Conservation (phyloP, 306 rosid genomes). For the Luffa acutangula region DNA sequence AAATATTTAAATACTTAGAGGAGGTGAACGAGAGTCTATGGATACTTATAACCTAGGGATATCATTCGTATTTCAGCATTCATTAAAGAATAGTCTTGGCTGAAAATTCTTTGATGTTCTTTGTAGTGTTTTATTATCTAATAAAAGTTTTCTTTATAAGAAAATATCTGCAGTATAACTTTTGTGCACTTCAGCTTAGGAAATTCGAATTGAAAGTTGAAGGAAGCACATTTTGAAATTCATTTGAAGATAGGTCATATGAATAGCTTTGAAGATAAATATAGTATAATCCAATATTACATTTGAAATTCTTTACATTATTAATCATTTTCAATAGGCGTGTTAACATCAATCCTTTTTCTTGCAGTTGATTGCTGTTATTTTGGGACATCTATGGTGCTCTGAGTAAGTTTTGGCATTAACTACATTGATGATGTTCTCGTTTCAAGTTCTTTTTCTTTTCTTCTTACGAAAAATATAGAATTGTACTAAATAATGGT, state of each 20-base stretch:
- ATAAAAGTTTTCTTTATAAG: background rate
- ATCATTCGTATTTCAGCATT: background rate
- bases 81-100: background rate
- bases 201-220: background rate
- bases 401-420: slow-evolving; percentile 58
- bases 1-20: background rate
- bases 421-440: background rate
- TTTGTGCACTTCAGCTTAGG: background rate
- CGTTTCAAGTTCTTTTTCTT: background rate
- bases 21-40: background rate
- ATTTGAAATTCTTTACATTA: background rate
- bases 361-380: slow-evolving; percentile 76
- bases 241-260: background rate
- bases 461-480: background rate
- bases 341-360: slow-evolving; percentile 17
- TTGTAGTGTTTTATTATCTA: background rate
- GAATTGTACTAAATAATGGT: background rate
- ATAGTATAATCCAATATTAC: background rate
- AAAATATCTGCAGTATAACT: background rate
- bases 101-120: background rate
- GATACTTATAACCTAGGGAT: background rate
- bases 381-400: slow-evolving; percentile 91
- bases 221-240: background rate
- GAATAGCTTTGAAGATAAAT: background rate
- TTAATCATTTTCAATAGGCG: background rate